Base-by-base conservation (phyloP, 495 filamentous ascomycete genomes). In the Bacidia rubella region DNA sequence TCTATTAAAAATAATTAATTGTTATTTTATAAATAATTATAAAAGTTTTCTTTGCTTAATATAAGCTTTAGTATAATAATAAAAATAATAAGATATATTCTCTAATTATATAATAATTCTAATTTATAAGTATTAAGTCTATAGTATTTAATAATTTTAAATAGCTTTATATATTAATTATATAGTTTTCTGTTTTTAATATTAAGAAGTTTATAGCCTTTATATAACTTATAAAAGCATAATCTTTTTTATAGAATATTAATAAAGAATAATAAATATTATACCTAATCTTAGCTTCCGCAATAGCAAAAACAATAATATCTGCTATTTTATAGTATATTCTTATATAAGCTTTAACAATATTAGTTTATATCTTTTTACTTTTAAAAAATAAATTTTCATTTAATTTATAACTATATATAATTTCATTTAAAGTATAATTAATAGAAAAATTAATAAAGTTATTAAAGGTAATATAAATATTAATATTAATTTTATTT, bases 21-120 rank as follows among this genome's bases (percentile, higher is more conserved):
- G 17, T 44, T 44, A 9, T 44, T 44, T 9, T 44, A 44, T 9
- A 44, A 44, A 9, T 44, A 44, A 44, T 44, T 44, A 44, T 9
- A 44, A 17, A 20, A 20, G 41, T 44, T 44, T 9, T 44, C 20
- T 38, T 32, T 38, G 27, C 27, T 21, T 47, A 49, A 19, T 17
- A n/a, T 38, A 32, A 19, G 26, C 24, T 49, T 19, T 32, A 49
- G n/a, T 4, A 49, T 24, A 29, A 20, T 21, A 1, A 35, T 12
- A 3, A 38, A 21, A 49, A 49, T 48, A n/a, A 38, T 12, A 29
- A 38, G 19, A 49, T 49, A 44, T 9, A 44, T 44, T 44, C 19
- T 9, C 20, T 44, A 44, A 9, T 9, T 44, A 44, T 9, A 9
- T 9, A 17, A 17, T 20, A 44, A 17, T 44, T 44, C 19, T 9